These are phyloP conservation scores for Bisporella sp. DNA, from an alignment of 2,329 filamentous ascomycete genomes.

Conservation along the genomic window DNA sequence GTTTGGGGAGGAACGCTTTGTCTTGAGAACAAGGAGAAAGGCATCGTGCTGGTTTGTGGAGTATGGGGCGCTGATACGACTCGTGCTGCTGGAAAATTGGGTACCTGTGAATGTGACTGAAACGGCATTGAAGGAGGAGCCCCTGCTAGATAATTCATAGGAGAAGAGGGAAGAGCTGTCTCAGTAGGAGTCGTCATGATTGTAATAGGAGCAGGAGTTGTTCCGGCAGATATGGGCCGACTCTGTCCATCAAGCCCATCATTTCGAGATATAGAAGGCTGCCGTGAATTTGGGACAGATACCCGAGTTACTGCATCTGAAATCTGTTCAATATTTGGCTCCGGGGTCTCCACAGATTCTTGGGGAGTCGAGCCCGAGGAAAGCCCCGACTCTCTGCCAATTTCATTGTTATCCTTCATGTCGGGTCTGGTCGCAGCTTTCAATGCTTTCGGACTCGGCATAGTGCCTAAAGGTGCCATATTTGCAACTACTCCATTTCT, in stretches of 20 bases:
- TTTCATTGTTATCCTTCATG: constrained; percentile 8
- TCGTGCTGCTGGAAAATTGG: not conserved
- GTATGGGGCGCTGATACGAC: not conserved
- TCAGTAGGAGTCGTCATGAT: not conserved
- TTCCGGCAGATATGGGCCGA: not conserved
- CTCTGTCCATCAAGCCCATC: not conserved
- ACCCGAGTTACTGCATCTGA: not conserved
- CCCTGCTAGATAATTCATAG: not conserved
- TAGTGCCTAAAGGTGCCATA: constrained; percentile 74
- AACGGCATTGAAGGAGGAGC: not conserved
- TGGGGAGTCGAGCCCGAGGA: constrained; percentile 19
- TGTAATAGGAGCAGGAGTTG: not conserved
- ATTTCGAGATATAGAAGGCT: constrained; percentile 6
- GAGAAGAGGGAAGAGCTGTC: not conserved
- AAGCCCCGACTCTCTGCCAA: constrained; percentile 18
- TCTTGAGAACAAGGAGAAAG: no score
- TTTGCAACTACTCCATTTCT: constrained; percentile 71
- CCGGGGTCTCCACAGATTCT: constrained; percentile 18
- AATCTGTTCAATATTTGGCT: constrained; percentile 9
- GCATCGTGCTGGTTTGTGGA: not conserved
- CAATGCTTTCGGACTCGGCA: constrained; percentile 58
- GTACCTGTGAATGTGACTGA: no score
- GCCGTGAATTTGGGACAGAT: constrained; percentile 1
- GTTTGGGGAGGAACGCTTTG: not conserved
- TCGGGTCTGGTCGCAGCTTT: constrained; percentile 29